These are phyloP conservation scores for Rhododendron ovatum DNA, from an alignment of 148 eudicot genomes.

Conservation along the genomic window DNA sequence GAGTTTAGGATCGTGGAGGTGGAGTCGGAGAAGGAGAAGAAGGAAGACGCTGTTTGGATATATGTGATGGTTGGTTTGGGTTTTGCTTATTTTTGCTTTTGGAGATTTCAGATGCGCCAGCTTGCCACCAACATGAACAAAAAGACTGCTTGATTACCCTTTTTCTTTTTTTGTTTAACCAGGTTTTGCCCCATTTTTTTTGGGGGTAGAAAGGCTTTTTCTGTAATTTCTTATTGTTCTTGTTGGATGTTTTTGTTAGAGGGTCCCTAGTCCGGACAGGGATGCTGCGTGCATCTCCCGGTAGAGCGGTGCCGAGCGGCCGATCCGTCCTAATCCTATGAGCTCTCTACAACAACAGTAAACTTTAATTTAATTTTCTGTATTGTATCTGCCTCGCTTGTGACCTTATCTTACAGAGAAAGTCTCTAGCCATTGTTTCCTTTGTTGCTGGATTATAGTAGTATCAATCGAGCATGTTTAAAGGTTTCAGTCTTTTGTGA, in stretches of 20 bases:
- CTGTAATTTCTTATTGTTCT: background rate
- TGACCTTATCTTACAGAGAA: background rate
- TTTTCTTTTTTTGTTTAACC: too few relatives aligned
- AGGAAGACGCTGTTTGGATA: conserved; percentile 56
- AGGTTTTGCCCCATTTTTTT: background rate
- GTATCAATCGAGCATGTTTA: background rate
- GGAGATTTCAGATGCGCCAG: conserved; percentile 82
- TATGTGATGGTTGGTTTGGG: conserved; percentile 72
- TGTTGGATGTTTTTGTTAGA: background rate
- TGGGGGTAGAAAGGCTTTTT: background rate
- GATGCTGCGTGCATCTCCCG: background rate
- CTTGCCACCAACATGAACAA: conserved; percentile 57
- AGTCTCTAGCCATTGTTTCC: background rate
- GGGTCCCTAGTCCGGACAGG: background rate
- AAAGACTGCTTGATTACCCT: conserved; percentile 29
- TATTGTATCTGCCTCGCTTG: background rate
- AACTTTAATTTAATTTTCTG: background rate
- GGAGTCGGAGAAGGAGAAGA: conserved; percentile 38
- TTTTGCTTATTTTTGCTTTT: conserved; percentile 59
- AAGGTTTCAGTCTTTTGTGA: too few relatives aligned
- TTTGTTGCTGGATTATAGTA: background rate
- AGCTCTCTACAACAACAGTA: background rate
- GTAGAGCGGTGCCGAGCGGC: too few relatives aligned
- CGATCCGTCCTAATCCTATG: background rate
- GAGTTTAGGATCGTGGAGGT: conserved; percentile 67